Percentiles rank a stretch among this genome's conserved stretches.
phyloP scores from a whole-genome alignment of 306 rosid genomes.

The Elaeagnus macrophylla region DNA sequence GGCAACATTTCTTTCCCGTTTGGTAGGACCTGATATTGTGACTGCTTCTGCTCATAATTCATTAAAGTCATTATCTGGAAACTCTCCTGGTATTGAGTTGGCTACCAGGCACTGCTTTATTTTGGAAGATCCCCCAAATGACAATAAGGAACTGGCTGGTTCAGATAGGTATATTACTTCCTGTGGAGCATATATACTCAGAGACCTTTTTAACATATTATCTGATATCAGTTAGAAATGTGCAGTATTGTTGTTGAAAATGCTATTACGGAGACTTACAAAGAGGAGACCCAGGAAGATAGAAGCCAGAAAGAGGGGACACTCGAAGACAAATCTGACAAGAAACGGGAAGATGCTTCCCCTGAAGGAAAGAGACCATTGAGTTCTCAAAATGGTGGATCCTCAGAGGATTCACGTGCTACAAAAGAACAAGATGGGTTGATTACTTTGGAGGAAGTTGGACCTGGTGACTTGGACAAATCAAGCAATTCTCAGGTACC shows the following conservation, averaged over 20 bases:
- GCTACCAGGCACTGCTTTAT: conserved; percentile 69
- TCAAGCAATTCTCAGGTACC: conserved; percentile 30
- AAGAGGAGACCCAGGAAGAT: conserved; percentile 32
- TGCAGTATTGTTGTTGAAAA: conserved; percentile 33
- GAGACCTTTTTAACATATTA: conserved; percentile 13
- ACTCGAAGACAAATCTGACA: conserved; percentile 24
- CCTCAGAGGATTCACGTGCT: conserved; percentile 26
- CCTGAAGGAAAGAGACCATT: conserved; percentile 31
- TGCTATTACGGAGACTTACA: conserved; percentile 33
- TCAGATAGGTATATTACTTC: conserved; percentile 46
- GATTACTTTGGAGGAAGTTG: conserved; percentile 24
- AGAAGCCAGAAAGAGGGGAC: conserved; percentile 31
- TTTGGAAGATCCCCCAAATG: conserved; percentile 69
- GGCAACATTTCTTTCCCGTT: conserved; percentile 67
- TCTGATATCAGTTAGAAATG: conserved; percentile 24
- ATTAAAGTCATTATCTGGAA: conserved; percentile 52
- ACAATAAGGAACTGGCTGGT: conserved; percentile 36
- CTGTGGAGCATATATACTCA: conserved; percentile 18
- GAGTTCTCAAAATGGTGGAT: conserved; percentile 23
- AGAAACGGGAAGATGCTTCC: conserved; percentile 30
- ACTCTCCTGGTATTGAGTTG: conserved; percentile 57
- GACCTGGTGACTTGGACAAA: conserved; percentile 28
- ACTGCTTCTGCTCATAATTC: conserved; percentile 73
- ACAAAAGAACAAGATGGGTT: conserved; percentile 29
- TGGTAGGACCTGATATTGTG: conserved; percentile 72